phyloP scores from a whole-genome alignment of 2,329 filamentous ascomycete species.

The Onygenales sp. region DNA sequence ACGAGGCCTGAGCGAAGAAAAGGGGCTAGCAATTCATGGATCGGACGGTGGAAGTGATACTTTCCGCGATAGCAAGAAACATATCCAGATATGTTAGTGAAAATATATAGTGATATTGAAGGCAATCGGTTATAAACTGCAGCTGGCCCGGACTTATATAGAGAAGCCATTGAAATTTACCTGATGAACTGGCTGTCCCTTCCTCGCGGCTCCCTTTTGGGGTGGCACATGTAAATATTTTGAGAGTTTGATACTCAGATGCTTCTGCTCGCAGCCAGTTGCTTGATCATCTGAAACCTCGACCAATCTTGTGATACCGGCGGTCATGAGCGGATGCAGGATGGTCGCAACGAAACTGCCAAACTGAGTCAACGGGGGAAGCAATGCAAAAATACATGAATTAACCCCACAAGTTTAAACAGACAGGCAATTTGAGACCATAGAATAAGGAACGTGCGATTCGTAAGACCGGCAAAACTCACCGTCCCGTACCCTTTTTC shows the following conservation, averaged over 20 bases:
- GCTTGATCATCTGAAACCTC: constrained; percentile 27
- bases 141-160: background rate
- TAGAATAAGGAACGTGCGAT: background rate
- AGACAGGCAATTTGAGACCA: too few species aligned
- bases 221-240: constrained; percentile 37
- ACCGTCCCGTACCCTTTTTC: constrained; percentile 30
- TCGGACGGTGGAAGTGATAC: constrained; percentile 37
- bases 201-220: constrained; percentile 26
- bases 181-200: constrained; percentile 27
- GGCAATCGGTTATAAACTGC: too few species aligned
- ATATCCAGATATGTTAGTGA: background rate
- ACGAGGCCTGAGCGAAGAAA: constrained; percentile 37
- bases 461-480: constrained; percentile 15
- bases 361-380: background rate
- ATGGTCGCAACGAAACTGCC: constrained; percentile 38
- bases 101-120: background rate
- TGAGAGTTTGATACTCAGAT: constrained; percentile 29
- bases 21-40: constrained; percentile 35
- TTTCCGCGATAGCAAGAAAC: background rate
- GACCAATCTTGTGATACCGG: constrained; percentile 30
- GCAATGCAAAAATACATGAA: background rate
- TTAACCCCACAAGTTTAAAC: too few species aligned
- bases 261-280: constrained; percentile 27
- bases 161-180: constrained; percentile 12
- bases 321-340: constrained; percentile 44